phyloP scores from a whole-genome alignment of 2,329 filamentous ascomycete genomes.

The Colletotrichum tofieldiae region DNA sequence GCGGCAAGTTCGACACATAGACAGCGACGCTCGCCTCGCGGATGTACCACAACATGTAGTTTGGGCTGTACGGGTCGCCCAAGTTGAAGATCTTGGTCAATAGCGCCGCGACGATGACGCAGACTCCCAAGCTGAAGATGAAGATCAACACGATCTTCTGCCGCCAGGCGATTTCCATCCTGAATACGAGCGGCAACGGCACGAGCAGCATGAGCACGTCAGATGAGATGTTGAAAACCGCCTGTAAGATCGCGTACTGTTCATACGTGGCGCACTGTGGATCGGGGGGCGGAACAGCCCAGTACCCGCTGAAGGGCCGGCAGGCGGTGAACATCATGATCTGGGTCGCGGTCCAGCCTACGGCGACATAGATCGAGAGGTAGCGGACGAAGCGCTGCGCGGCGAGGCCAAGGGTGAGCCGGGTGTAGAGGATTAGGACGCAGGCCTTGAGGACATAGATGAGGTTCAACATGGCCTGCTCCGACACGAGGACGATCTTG shows the following conservation, averaged over 20 bases:
- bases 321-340: constrained; percentile 64
- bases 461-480: constrained; percentile 56
- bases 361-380: constrained; percentile 56
- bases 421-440: constrained; percentile 61
- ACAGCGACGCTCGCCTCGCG: constrained; percentile 68
- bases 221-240: constrained; percentile 66
- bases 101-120: constrained; percentile 59
- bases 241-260: constrained; percentile 64
- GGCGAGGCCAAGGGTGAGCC: constrained; percentile 57
- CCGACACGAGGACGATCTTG: constrained; percentile 60
- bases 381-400: constrained; percentile 53
- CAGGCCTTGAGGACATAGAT: constrained; percentile 57
- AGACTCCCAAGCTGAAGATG: constrained; percentile 66
- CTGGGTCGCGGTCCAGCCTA: constrained; percentile 60
- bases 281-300: constrained; percentile 62
- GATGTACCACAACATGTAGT: constrained; percentile 68
- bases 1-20: constrained; percentile 68
- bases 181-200: constrained; percentile 62
- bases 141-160: constrained; percentile 63
- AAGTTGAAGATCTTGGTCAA: constrained; percentile 65
- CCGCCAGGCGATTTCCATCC: constrained; percentile 50
- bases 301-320: constrained; percentile 62
- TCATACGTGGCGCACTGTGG: constrained; percentile 63
- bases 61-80: constrained; percentile 39
- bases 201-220: constrained; percentile 64